Conservation (phyloP, 2,329 filamentous ascomycete species). For the Fusarium tanahbumbuense region DNA sequence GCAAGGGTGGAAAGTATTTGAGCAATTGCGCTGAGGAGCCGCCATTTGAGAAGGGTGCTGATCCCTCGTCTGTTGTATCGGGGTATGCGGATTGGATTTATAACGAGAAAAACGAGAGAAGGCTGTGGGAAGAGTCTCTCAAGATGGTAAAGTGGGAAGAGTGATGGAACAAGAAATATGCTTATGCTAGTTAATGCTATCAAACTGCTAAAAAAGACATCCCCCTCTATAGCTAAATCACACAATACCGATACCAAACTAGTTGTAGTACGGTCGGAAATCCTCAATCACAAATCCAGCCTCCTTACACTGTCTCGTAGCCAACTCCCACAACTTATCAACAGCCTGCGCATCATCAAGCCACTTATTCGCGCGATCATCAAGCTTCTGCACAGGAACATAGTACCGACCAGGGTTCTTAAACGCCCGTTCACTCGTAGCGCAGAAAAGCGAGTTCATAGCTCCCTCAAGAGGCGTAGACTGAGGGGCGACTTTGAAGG, state of each 20-base stretch:
- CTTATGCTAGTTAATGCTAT: neutral
- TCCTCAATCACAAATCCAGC: conserved; percentile 22
- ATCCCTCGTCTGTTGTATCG: neutral
- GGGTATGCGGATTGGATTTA: conserved; percentile 18
- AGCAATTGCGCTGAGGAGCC: conserved; percentile 3
- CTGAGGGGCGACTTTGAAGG: conserved; percentile 26
- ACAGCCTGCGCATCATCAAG: conserved; percentile 33
- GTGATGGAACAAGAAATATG: neutral
- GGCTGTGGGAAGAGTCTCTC: conserved; percentile 2
- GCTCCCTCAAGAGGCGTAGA: conserved; percentile 37
- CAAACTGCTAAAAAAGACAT: neutral
- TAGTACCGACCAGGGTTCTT: conserved; percentile 29
- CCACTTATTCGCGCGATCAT: conserved; percentile 34
- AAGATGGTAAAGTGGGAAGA: neutral
- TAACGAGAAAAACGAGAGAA: neutral
- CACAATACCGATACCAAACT: neutral
- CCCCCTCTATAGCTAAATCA: neutral
- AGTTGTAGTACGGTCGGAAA: neutral
- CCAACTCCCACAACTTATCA: conserved; percentile 24
- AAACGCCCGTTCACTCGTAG: conserved; percentile 27
- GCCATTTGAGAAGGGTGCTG: fast-evolving
- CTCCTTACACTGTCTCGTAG: conserved; percentile 5
- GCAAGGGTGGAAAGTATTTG: conserved; percentile 13
- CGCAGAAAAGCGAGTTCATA: conserved; percentile 40
- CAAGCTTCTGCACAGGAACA: conserved; percentile 35